These are phyloP conservation scores for Rhazya stricta DNA, from an alignment of 257 asterid species.

Conservation along the genomic window DNA sequence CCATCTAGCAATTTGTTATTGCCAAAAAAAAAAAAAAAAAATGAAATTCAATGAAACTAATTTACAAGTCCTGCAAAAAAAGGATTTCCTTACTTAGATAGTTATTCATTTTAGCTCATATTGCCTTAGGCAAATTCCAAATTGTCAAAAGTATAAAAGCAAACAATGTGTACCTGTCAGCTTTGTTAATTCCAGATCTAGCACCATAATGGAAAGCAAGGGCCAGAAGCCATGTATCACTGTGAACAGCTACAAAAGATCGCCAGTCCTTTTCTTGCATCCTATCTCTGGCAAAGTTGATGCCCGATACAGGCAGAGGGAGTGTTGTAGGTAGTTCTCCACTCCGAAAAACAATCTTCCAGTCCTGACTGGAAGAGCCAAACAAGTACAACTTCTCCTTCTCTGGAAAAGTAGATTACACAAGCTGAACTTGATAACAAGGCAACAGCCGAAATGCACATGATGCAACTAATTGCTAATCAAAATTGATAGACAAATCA, in stretches of 20 bases:
- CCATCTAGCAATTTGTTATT: not conserved
- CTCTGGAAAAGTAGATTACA: not conserved
- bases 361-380: constrained; percentile 5
- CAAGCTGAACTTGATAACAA: not conserved
- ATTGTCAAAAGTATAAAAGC: not conserved
- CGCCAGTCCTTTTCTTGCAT: constrained; percentile 18
- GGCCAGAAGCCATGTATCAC: constrained; percentile 18
- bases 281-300: constrained; percentile 19
- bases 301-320: constrained; percentile 16
- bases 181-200: constrained; percentile 38
- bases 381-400: constrained; percentile 13
- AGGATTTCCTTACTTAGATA: not conserved
- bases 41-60: not conserved
- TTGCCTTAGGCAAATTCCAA: not conserved
- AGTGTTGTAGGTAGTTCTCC: constrained; percentile 14
- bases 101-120: not conserved
- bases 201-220: constrained; percentile 36
- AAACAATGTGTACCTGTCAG: constrained; percentile 27
- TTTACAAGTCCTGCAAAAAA: not conserved
- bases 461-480: not conserved
- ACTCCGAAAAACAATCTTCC: constrained; percentile 3
- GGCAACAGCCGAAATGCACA: not conserved
- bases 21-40: not conserved
- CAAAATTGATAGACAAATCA: not conserved
- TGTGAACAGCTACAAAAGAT: constrained; percentile 12